Base-by-base conservation (phyloP, 805 yeast species). In the Maudiozyma saulgeensis region DNA sequence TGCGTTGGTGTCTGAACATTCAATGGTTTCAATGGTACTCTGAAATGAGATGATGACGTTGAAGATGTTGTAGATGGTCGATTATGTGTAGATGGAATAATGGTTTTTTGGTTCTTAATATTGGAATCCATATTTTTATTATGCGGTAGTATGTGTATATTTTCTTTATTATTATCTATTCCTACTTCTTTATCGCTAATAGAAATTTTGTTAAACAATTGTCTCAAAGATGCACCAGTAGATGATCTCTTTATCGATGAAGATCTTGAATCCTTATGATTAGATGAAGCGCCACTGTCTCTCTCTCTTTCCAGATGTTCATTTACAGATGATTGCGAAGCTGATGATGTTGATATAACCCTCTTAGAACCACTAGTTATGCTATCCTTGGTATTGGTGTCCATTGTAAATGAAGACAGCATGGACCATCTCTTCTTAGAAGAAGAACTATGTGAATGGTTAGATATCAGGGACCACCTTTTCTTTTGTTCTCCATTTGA, bases 381-480 rank as follows among this genome's bases (percentile, higher is more conserved):
- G 19, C 28, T 46, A 16, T 48, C 53, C n/a, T 45, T 45, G 4
- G 31, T 15, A 13, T 15, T 23, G 3, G 52, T 44, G 16, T 59
- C 63, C 34, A 47, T 42, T 8, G 59, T 59, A 32, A 56, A 55
- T 2, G 56, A 49, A 3, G 68, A 64, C 13, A 63, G 45, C 11
- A 61, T 53, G 1, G 67, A 63, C 66, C 66, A 61, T 50, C 68
- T 54, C 45, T 63, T 63, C 56, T 60, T 63, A 1, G 62, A 56
- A 4, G 60, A 48, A 6, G 59, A 54, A 16, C 43, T 28, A 18
- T 41, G 43, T 16, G 66, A 60, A 44, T 57, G 58, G 34, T 51
- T 60, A 0, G 67, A 63, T 31, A 62, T 56, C 21, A 64, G 54
- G 2, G 66, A 63, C 66, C 66, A 62, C 41, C 66, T 49, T 48